A percentile compares a stretch with the other conserved stretches of the same genome.
Conservation (phyloP, 2,329 filamentous ascomycete genomes). For the Beauveria pseudobassiana region DNA sequence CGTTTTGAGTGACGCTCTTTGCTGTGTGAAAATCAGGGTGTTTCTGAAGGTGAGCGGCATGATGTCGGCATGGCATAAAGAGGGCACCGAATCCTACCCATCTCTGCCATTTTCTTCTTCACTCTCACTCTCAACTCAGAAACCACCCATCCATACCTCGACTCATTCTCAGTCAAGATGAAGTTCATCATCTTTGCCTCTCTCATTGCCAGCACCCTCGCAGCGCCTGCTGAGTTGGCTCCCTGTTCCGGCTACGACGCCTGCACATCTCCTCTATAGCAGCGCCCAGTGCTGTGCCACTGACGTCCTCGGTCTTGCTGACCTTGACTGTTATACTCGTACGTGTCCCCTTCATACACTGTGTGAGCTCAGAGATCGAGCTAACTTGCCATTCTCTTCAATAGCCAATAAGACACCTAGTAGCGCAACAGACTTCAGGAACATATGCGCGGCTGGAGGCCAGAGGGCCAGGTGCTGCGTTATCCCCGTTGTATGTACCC, state of each 20-base stretch:
- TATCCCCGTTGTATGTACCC: slow-evolving; percentile 30
- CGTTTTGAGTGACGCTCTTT: too few species aligned
- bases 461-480: slow-evolving; percentile 46
- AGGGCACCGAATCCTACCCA: not conserved
- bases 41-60: too few species aligned
- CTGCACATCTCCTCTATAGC: slow-evolving; percentile 17
- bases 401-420: not conserved
- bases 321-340: slow-evolving; percentile 33
- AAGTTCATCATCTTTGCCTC: not conserved
- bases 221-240: not conserved
- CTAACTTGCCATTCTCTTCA: not conserved
- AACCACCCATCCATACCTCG: too few species aligned
- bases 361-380: too few species aligned
- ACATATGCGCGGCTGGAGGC: too few species aligned
- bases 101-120: not conserved
- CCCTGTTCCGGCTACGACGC: not conserved
- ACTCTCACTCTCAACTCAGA: not conserved
- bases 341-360: not conserved
- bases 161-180: not conserved
- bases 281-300: slow-evolving; percentile 40
- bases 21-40: too few species aligned
- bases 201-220: not conserved
- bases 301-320: slow-evolving; percentile 38
- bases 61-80: not conserved
- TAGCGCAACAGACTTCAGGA: not conserved